Evolutionary conservation across 2,329 filamentous ascomycete genomes (phyloP), one percentile per base, ranked within the genome.

Genomic region (Cladosporium cucumerinum): DNA sequence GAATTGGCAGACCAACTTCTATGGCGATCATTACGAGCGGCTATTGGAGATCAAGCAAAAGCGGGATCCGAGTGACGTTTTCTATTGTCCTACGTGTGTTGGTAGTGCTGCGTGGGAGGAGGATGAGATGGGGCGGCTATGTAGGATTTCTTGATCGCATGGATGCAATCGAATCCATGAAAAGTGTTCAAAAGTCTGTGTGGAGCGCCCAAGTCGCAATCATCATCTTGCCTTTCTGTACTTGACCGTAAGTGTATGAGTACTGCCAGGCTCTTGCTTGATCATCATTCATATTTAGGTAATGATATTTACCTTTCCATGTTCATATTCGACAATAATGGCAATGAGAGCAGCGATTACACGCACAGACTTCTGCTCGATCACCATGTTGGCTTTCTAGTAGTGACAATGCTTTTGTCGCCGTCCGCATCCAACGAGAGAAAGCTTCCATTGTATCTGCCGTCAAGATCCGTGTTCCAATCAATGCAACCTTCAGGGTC

Each of bases 21-120:
- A 70, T 39, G 69, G 68, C 5, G 39, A 28, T 7, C 59, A 71
- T 63, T 71, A 69, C n/a, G 52, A 59, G 18, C 39, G 23, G 11
- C 26, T 69, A 62, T 12, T 46, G 34, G 18, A 49, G 12, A 70
- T 69, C 54, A 70, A 70, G 57, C 57, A 55, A 34, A 32, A 18
- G n/a, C 51, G 36, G 21, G 69, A 71, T 63, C 65, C 68, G 6
- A 34, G 39, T 21, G 63, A 58, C 6, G 32, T 68, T 10, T 69
- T 70, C 46, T 70, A 66, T 26, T 71, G 68, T 55, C 64, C 62
- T 25, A 70, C 66, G 11, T 70, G 68, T 51, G 68, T 71, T 5
- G 68, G 69, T 2, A 70, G 66, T 25, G 65, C 67, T 34, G 25
- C 32, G 23, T 69, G 67, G 67, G 36, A 58, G 21, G 61, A 64